Evolutionary conservation across 306 rosid species (phyloP), one percentile per base, ranked within the genome.

Genomic region (Benincasa hispida): DNA sequence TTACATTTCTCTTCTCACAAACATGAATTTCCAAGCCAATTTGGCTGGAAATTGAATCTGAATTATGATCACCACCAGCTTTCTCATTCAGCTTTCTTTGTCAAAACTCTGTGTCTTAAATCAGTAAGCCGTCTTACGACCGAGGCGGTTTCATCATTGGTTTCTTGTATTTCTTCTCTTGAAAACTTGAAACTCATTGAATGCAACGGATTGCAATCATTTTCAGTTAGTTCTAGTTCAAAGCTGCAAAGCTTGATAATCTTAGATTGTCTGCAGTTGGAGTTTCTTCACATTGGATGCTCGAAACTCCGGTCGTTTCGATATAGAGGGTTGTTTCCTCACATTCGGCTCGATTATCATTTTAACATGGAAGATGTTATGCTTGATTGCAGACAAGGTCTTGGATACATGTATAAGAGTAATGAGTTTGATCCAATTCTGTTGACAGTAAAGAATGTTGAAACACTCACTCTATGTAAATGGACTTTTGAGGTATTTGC

Each of bases 401-500:
- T 79, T 0, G 47, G 81, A 18, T 34, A 30, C 5, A 19, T 75
- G 24, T 79, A 90, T 47, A 72, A 57, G 42, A 74, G 78, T 66
- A 70, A 65, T 68, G 91, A 92, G 45, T 92, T 92, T 75, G 94
- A 89, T 79, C 85, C 98, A 14, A 68, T 83, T 80, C 57, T 92
- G 6, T 75, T 92, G 53, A 90, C 96, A 50, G 79, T 92, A 6
- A 92, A 92, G 83, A 92, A 92, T 65, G 78, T 90, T 72, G 76
- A 79, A 80, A 80, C 79, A 73, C 92, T 92, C 55, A 86, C 91
- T 15, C 81, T 90, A 0, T 82, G 98, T 72, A 79, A 77, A 79
- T 92, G 96, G 98, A 90, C 85, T 80, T 87, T 85, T 55, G 84
- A 88, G 98, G 98, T 92, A 81, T 76, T 79, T 56, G 66, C 47